Conservation (phyloP, 2,329 filamentous ascomycete genomes). For the Fusarium beomiforme region DNA sequence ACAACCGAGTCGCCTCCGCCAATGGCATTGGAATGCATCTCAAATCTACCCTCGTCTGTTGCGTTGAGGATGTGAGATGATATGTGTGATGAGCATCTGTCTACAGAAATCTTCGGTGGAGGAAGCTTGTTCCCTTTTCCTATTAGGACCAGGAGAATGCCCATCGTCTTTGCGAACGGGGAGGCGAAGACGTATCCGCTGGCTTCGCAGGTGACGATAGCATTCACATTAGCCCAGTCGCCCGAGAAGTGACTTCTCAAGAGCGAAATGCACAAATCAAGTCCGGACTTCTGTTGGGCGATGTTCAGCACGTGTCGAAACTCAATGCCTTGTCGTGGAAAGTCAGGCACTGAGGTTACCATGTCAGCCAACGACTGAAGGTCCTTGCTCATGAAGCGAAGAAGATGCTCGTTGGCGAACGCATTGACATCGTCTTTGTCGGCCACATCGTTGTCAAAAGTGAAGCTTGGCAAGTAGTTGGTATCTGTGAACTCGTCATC, state of each 20-base stretch:
- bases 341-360: conserved; percentile 59
- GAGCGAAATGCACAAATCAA: conserved; percentile 61
- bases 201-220: conserved; percentile 63
- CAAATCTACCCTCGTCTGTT: conserved; percentile 52
- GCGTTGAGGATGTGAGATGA: conserved; percentile 52
- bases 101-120: conserved; percentile 61
- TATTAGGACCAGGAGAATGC: conserved; percentile 59
- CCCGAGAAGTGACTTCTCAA: conserved; percentile 57
- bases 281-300: conserved; percentile 59
- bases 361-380: conserved; percentile 59
- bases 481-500: neutral
- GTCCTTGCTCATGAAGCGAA: conserved; percentile 58
- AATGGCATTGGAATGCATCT: conserved; percentile 59
- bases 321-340: conserved; percentile 60
- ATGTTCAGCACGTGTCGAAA: conserved; percentile 70
- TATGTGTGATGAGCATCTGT: conserved; percentile 62
- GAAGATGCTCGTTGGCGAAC: conserved; percentile 55
- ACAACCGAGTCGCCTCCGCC: conserved; percentile 55
- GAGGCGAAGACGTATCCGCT: conserved; percentile 67
- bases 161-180: conserved; percentile 54
- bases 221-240: conserved; percentile 58
- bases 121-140: conserved; percentile 69
- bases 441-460: conserved; percentile 63
- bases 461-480: conserved; percentile 53
- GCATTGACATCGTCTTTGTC: conserved; percentile 50